Evolutionary conservation across 331 rosid species (phyloP).

Genomic region (Pyrus hybrid): DNA sequence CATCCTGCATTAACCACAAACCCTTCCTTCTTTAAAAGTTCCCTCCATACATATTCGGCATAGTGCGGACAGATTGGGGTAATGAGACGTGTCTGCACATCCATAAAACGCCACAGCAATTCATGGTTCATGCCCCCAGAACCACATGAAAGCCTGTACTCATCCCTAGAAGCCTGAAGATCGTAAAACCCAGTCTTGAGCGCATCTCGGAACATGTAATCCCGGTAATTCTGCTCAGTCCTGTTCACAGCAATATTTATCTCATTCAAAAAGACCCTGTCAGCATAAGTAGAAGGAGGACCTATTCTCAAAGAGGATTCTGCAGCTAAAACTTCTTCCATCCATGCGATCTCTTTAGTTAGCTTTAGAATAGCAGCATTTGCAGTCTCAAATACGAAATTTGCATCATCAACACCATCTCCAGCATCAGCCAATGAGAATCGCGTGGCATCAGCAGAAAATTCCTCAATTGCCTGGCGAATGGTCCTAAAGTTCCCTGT

Average conservation of each 20-base stretch:
- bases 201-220: slow-evolving; percentile 81
- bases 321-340: slow-evolving; percentile 65
- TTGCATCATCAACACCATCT: slow-evolving; percentile 96
- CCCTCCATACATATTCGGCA: slow-evolving; percentile 85
- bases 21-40: slow-evolving; percentile 72
- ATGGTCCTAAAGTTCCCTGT: slow-evolving; percentile 87
- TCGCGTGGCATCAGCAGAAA: slow-evolving; percentile 86
- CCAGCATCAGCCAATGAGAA: slow-evolving; percentile 97
- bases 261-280: slow-evolving; percentile 82
- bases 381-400: slow-evolving; percentile 85
- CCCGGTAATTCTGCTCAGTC: slow-evolving; percentile 67
- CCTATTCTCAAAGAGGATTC: slow-evolving; percentile 70
- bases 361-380: slow-evolving; percentile 82
- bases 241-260: slow-evolving; percentile 66
- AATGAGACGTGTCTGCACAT: slow-evolving; percentile 83
- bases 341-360: slow-evolving; percentile 84
- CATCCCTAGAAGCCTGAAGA: slow-evolving; percentile 89
- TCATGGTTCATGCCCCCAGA: slow-evolving; percentile 67
- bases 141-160: slow-evolving; percentile 81
- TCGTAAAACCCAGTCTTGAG: slow-evolving; percentile 86
- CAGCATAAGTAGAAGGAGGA: slow-evolving; percentile 82
- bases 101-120: slow-evolving; percentile 72
- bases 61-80: slow-evolving; percentile 94
- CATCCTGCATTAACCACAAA: slow-evolving; percentile 80
- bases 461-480: slow-evolving; percentile 81